A percentile compares a stretch with the other conserved stretches of the same genome.
Conservation (phyloP, 139 green algal species). For the Diplosphaera chodatii region DNA sequence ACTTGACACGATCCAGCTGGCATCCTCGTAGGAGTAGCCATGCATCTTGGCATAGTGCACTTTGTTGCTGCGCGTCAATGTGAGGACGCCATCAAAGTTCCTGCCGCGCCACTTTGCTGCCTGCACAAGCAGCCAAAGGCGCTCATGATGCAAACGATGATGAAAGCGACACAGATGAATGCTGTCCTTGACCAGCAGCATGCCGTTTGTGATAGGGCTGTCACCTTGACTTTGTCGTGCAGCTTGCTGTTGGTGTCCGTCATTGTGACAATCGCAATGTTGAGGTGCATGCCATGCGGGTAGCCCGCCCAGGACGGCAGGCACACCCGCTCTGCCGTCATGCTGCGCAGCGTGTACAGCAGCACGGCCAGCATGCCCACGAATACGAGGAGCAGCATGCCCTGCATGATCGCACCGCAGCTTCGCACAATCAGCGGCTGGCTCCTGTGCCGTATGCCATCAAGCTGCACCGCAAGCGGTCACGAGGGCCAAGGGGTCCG, state of each 20-base stretch:
- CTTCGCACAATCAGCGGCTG: too few relatives aligned
- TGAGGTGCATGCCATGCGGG: neutral
- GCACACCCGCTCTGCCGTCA: neutral
- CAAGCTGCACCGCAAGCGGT: too few relatives aligned
- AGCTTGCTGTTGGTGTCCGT: neutral
- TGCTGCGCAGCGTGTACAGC: neutral
- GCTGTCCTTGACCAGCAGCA: too few relatives aligned
- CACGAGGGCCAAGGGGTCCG: too few relatives aligned
- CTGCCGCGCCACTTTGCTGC: neutral
- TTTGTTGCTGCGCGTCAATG: conserved; percentile 6
- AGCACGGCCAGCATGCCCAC: neutral
- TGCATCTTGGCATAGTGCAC: conserved; percentile 6
- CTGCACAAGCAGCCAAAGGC: too few relatives aligned
- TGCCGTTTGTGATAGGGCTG: too few relatives aligned
- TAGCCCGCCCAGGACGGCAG: neutral
- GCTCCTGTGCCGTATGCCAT: too few relatives aligned
- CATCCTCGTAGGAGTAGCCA: conserved; percentile 22
- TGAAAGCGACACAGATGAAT: too few relatives aligned
- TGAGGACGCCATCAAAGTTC: neutral
- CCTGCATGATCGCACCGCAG: too few relatives aligned
- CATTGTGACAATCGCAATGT: neutral
- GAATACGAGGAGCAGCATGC: neutral
- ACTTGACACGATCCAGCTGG: conserved; percentile 15
- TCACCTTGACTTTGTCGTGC: neutral
- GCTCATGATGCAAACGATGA: too few relatives aligned